Evolutionary conservation across 331 rosid genomes (phyloP), one percentile per base, ranked within the genome.

Genomic region (Telfairia occidentalis): DNA sequence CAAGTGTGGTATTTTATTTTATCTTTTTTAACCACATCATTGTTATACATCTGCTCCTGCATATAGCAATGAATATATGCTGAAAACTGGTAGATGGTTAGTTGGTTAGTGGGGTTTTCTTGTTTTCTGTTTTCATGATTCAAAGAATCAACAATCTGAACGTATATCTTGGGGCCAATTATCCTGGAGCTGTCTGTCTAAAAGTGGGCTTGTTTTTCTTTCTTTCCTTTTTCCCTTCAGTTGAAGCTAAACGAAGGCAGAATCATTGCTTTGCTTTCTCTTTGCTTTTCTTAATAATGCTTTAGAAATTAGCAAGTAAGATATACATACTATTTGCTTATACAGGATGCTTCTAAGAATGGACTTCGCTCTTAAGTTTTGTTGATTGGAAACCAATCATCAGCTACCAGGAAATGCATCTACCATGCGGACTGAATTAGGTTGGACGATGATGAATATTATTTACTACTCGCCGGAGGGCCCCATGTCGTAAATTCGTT

Each of bases 271-370:
- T 6, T 74, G 15, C 43, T 64, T 71, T 42, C 52, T 60, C 52
- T 42, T 1, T 77, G 30, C 24, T 7, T 21, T 29, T 26, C 30
- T 46, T 65, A 21, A 2, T 0, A 9, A 64, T 5, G 40, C 55
- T 24, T 43, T 12, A 8, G 48, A 43, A 6, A 50, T 69, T 7
- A 46, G 40, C 26, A 43, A 50, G 38, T 69, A 45, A 26, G 37
- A 28, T 13, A 30, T 13, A 30, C 9, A 24, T 42, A 26, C 72
- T 52, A 19, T 74, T n/a, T 78, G 30, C 60, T 84, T 38, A 49
- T 83, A 82, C 88, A 88, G 96, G 89, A 77, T 70, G 76, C 79
- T 78, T 79, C 86, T 4, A 87, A 83, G 83, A 80, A 71, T 23
- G 85, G 82, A 77, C 84, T 80, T 24, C 79, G 53, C 73, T 74